Conservation (phyloP, 2,329 filamentous ascomycete species). For the Cordyceps farinosa region DNA sequence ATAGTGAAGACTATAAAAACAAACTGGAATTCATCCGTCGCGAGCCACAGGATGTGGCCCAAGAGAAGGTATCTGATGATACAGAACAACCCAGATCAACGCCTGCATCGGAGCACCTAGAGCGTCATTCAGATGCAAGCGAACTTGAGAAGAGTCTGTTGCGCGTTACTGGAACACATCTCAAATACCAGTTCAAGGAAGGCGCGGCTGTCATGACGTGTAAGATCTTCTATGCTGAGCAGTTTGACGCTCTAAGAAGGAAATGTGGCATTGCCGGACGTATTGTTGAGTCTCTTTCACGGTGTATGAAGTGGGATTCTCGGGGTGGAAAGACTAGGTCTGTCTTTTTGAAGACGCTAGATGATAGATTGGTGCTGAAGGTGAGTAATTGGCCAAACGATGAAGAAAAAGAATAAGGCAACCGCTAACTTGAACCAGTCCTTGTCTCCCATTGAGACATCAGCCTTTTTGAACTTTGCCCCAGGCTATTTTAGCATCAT, state of each 20-base stretch:
- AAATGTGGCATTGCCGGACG: conserved; percentile 93
- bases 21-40: conserved; percentile 69
- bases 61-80: conserved; percentile 31
- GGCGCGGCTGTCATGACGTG: conserved; percentile 93
- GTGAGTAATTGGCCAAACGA: conserved; percentile 26
- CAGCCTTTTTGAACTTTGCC: conserved; percentile 90
- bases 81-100: conserved; percentile 30
- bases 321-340: conserved; percentile 98
- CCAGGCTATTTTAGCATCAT: conserved; percentile 98
- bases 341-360: conserved; percentile 92
- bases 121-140: conserved; percentile 54
- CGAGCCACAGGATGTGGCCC: conserved; percentile 43
- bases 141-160: conserved; percentile 84
- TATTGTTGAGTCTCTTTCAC: conserved; percentile 90
- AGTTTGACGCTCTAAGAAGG: conserved; percentile 88
- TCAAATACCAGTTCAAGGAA: conserved; percentile 93
- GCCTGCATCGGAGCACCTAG: conserved; percentile 34
- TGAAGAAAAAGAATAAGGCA: conserved; percentile 19
- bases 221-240: conserved; percentile 98
- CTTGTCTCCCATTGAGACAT: conserved; percentile 84
- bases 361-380: conserved; percentile 91
- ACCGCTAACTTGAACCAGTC: conserved; percentile 49
- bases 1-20: conserved; percentile 78
- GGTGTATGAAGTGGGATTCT: conserved; percentile 96
- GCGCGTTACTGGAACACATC: conserved; percentile 81